Base-by-base conservation (phyloP, 2,329 filamentous ascomycete species). In the Curvularia verruculosa region DNA sequence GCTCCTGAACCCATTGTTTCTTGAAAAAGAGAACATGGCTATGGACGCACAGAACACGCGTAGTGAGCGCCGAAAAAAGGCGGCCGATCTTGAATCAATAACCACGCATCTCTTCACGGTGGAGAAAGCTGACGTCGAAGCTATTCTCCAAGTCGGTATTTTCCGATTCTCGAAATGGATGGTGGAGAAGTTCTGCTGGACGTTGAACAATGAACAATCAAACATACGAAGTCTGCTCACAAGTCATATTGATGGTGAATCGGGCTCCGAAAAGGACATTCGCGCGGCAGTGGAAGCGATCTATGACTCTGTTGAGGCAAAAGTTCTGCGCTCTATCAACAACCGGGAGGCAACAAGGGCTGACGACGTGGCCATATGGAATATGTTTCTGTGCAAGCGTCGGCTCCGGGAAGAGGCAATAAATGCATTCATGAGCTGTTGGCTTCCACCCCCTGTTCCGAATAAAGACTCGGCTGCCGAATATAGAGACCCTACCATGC, bases 1-100 rank as follows among this genome's bases (percentile, higher is more conserved):
- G 76, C 81, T 98, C 2, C 84, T 99, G 0, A 91, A 98, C 70
- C 84, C 87, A 1, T 82, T 99, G 0, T 99, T 99, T 79, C 89
- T 89, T 65, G 82, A 84, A 4, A 89, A 89, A 63, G 94, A 98
- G 75, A 88, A 93, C 61, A 75, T 91, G 18, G 88, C 92, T 78
- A 69, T 95, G 57, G 83, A 86, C 52, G 88, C 87, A 10, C 84
- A 85, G 19, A 66, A 63, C 23, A 72, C 70, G 15, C 70, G 71
- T 46, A 52, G 49, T 6, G 69, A 76, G 41, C 74, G 75, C 26
- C 67, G 69, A 19, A 59, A 59, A 43, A 51, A 58, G 24, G 60
- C 65, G 10, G 31, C 54, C 15, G 47, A 64, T 3, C 66, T 75
- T 18, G 69, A 75, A 12, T 37, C 21, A 7, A 31, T 58, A 1